phyloP scores from a whole-genome alignment of 371 early-diverging fungal species.

The Dinochytrium kinnereticum region DNA sequence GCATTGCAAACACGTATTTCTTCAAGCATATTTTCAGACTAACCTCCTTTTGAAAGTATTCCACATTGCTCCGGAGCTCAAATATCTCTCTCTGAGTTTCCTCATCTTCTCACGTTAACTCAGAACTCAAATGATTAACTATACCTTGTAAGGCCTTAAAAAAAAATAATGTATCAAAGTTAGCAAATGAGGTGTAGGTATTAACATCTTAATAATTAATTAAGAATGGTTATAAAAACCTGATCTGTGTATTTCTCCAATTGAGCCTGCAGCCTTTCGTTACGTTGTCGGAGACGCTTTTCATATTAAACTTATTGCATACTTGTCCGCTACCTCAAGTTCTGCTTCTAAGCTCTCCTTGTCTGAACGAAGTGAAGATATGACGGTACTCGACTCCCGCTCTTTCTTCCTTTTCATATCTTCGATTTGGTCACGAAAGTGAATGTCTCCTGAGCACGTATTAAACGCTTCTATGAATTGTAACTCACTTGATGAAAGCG shows the following conservation, averaged over 20 bases:
- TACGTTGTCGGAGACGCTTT: too few species aligned
- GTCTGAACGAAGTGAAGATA: slow-evolving; percentile 22
- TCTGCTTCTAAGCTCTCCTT: slow-evolving; percentile 34
- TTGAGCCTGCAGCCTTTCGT: background rate
- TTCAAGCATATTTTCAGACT: background rate
- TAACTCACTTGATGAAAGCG: slow-evolving; percentile 22
- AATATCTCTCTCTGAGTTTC: background rate
- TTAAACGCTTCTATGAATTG: too few species aligned
- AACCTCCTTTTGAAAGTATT: background rate
- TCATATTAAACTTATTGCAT: background rate
- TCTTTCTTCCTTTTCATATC: slow-evolving; percentile 22
- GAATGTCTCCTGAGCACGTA: slow-evolving; percentile 35
- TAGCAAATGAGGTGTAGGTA: background rate
- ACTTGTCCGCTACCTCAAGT: slow-evolving; percentile 17
- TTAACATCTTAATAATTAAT: too few species aligned
- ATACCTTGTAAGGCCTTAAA: background rate
- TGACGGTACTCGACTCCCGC: slow-evolving; percentile 17
- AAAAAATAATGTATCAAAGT: background rate
- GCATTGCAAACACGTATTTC: background rate
- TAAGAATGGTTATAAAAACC: too few species aligned
- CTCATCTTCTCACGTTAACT: background rate
- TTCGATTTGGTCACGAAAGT: slow-evolving; percentile 24
- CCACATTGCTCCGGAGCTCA: background rate
- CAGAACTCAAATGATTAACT: background rate
- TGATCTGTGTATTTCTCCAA: too few species aligned